Evolutionary conservation across 306 rosid genomes (phyloP), one percentile per base, ranked within the genome.

Genomic region (Prunus padus): DNA sequence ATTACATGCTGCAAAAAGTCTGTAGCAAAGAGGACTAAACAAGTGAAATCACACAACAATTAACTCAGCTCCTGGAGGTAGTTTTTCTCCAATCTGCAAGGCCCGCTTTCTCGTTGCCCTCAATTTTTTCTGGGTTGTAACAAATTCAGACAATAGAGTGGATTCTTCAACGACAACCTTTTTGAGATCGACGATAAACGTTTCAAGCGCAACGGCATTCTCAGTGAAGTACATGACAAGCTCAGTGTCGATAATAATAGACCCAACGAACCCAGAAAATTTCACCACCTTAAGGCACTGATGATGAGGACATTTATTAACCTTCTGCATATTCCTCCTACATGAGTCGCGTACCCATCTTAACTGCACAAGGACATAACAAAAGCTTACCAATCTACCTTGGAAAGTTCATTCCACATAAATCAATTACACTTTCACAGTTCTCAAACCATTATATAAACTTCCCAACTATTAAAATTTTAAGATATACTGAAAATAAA

Each of bases 281-380:
- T 47, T 45, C 71, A 67, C 54, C 11, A 13, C 55, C 37, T 67
- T 45, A 67, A 67, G 71, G 55, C 54, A 45, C 9, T 22, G 71
- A 67, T 22, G 71, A 67, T 67, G 71, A 45, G 37, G 14, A 67
- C 54, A 45, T 23, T 18, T 45, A 6, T 22, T 67, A 67, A 44
- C 30, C 55, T 67, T 16, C 55, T 44, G 20, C 37, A 67, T 22
- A 3, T 22, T 67, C 8, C 55, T 45, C 14, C 1, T 0, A 15
- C 6, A 12, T 2, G 14, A 13, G 8, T 6, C 9, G 0, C 1
- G 13, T 5, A 0, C 31, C 64, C 64, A 59, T 59, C 8, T 14
- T 4, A 59, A 23, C 64, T 25, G 64, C 64, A 59, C 18, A 23
- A 28, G 64, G 31, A 28, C 64, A 4, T 59, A 0, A 28, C 64